Percentiles rank a stretch among this genome's conserved stretches.
These are phyloP conservation scores for Microascus cirrosus DNA, from an alignment of 2,329 filamentous ascomycete species.

Conservation along the genomic window DNA sequence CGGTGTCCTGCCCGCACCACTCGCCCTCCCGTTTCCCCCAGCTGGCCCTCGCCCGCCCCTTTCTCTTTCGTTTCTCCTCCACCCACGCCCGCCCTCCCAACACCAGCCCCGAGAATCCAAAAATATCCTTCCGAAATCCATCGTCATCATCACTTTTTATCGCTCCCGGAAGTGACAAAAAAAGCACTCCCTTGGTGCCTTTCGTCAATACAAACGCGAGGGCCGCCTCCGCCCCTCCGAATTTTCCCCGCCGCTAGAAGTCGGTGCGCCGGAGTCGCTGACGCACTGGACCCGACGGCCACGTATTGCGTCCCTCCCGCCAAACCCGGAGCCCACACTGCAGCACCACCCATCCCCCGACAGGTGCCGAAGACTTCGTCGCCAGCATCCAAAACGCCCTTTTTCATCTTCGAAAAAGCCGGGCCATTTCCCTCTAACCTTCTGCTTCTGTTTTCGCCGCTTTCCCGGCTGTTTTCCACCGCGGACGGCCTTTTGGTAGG, in stretches of 20 bases:
- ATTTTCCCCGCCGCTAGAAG: neutral
- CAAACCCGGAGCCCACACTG: neutral
- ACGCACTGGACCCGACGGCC: neutral
- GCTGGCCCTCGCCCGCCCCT: neutral
- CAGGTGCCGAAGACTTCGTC: neutral
- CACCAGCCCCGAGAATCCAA: neutral
- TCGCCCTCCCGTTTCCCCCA: neutral
- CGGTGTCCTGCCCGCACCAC: neutral
- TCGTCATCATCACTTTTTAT: too few relatives aligned
- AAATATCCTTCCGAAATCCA: too few relatives aligned
- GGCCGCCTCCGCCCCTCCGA: neutral
- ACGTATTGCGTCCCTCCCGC: neutral
- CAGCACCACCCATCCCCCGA: neutral
- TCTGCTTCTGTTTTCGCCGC: too few relatives aligned
- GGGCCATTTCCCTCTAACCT: neutral
- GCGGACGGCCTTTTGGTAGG: too few relatives aligned
- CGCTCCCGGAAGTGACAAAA: too few relatives aligned
- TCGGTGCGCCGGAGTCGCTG: neutral
- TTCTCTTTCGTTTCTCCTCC: neutral
- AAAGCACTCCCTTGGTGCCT: too few relatives aligned
- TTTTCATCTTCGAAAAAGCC: neutral
- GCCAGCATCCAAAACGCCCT: neutral
- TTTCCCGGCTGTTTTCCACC: too few relatives aligned
- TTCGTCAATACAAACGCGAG: too few relatives aligned
- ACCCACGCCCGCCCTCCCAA: too few relatives aligned